Conservation (phyloP, 2,329 filamentous ascomycete species). For the Penicillium corylophilum region DNA sequence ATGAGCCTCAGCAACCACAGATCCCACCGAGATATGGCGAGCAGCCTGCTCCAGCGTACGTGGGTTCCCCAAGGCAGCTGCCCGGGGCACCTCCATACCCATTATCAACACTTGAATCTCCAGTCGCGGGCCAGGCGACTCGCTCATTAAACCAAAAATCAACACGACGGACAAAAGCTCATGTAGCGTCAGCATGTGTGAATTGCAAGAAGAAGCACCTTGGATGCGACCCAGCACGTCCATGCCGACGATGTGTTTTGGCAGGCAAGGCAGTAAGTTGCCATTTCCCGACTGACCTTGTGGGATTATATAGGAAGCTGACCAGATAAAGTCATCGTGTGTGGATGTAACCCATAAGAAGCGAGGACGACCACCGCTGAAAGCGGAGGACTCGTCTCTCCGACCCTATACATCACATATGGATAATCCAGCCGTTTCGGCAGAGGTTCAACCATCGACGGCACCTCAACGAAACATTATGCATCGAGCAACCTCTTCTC, state of each 20-base stretch:
- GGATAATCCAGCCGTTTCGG: constrained; percentile 25
- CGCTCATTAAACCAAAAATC: constrained; percentile 37
- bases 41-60: constrained; percentile 12
- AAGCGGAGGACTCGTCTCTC: constrained; percentile 42
- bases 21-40: constrained; percentile 22
- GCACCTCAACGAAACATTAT: constrained; percentile 25
- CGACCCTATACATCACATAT: constrained; percentile 31
- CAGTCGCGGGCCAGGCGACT: constrained; percentile 20
- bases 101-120: constrained; percentile 23
- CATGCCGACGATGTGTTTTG: constrained; percentile 47
- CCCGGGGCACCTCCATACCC: constrained; percentile 25
- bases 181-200: constrained; percentile 50
- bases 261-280: constrained; percentile 47
- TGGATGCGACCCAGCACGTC: constrained; percentile 47
- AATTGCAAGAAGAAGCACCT: constrained; percentile 52
- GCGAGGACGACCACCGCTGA: constrained; percentile 44
- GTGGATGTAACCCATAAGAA: constrained; percentile 51
- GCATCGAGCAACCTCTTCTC: constrained; percentile 38
- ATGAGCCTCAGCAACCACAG: constrained; percentile 13
- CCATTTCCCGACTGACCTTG: not conserved
- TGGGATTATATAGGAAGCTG: not conserved
- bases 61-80: constrained; percentile 15
- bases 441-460: constrained; percentile 26
- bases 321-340: constrained; percentile 37
- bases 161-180: constrained; percentile 47